A percentile compares a stretch with the other conserved stretches of the same genome.
Evolutionary conservation across 352 stramenopile genomes (phyloP).

Genomic region (Phytopythium montanum): DNA sequence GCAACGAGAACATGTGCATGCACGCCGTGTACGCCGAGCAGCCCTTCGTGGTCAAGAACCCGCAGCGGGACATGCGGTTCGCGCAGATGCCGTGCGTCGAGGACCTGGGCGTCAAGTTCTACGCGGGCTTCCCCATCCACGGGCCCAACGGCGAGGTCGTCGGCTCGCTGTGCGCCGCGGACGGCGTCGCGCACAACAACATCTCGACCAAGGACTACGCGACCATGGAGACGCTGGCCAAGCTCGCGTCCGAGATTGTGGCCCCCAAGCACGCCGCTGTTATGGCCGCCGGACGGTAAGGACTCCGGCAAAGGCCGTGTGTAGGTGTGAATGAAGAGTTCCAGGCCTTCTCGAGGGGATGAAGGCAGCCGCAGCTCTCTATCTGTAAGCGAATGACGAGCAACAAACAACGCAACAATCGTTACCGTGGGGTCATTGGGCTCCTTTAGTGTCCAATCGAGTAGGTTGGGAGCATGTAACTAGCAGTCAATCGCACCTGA

Average conservation of each 20-base stretch:
- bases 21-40: constrained; percentile 57
- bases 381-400: not conserved
- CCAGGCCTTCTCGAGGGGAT: not conserved
- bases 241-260: constrained; percentile 43
- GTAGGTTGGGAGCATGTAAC: too few relatives aligned
- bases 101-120: constrained; percentile 53
- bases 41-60: constrained; percentile 61
- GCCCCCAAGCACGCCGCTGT: constrained; percentile 13
- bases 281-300: constrained; percentile 1
- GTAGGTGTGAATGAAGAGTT: not conserved
- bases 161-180: constrained; percentile 37
- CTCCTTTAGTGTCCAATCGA: too few relatives aligned
- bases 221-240: constrained; percentile 56
- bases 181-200: constrained; percentile 38
- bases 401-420: not conserved
- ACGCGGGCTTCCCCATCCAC: constrained; percentile 51
- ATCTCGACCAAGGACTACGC: constrained; percentile 65
- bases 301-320: not conserved
- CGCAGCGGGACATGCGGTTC: constrained; percentile 61
- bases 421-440: too few relatives aligned
- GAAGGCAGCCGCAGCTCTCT: not conserved
- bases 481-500: too few relatives aligned
- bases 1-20: constrained; percentile 56
- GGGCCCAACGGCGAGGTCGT: constrained; percentile 45
- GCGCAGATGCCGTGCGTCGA: constrained; percentile 42